Base-by-base conservation (phyloP, 2,329 filamentous ascomycete genomes). In the Metarhizium humberi region DNA sequence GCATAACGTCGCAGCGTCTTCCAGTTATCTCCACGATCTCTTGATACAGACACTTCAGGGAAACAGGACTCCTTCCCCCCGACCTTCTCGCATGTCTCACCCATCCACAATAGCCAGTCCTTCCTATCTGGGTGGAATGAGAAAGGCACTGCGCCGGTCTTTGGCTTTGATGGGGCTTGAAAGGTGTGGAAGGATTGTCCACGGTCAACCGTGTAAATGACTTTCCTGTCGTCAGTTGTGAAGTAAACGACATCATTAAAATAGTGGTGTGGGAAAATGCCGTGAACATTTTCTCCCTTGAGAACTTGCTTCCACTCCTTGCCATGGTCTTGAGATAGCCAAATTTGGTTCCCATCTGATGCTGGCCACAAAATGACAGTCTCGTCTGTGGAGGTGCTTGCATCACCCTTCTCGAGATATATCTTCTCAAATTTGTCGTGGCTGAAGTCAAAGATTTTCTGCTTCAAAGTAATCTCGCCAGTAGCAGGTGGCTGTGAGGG, bases 31-130 rank as follows among this genome's bases (percentile, higher is more conserved):
- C 92, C 92, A 52, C 90, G 87, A 65, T 96, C 90, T 36, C 76
- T 85, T 40, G 88, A 90, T 56, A 90, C 77, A 48, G 88, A 90
- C 2, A 92, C 90, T 58, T 88, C 82, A 1, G 77, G 77, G 63
- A 88, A 86, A 68, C 92, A 96, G 38, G 81, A 68, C 34, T 74
- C 72, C 16, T 70, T 72, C 6, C 69, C 68, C 11, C 75, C 76
- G 3, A 73, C 67, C 36, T 69, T 69, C 47, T 84, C 80, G 66
- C 90, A 95, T 58, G 86, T 81, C 60, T 84, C 74, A 43, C 92
- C 92, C 51, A 87, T 83, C 91, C 92, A 97, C 58, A 99, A 88
- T 47, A 97, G 77, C 90, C 91, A 96, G 64, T 96, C 88, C 67
- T 86, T 87, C 64, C 87, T 82, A 61, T 87, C 83, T 1, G 91